Percentiles rank a stretch among this genome's conserved stretches.
phyloP scores from a whole-genome alignment of 225 moss, liverwort and hornwort genomes.

The Pseudoscleropodium purum region DNA sequence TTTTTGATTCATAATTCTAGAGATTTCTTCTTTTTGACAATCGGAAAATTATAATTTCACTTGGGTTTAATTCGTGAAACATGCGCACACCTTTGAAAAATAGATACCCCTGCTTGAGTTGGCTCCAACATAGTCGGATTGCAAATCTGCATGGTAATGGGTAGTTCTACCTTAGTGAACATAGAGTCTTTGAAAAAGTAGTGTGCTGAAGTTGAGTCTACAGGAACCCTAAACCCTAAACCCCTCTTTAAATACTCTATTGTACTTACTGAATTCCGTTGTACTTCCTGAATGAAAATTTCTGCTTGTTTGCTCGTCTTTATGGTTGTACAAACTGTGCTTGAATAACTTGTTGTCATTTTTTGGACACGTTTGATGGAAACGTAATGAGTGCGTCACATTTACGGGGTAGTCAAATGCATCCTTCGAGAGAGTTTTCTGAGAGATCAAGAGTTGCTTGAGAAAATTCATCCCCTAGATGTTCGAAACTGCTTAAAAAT shows the following conservation, averaged over 20 bases:
- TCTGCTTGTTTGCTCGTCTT: background rate
- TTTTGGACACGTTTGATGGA: background rate
- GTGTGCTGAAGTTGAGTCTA: background rate
- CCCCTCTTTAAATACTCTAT: background rate
- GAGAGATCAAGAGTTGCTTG: background rate
- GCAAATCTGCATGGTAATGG: too few relatives aligned
- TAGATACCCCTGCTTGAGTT: too few relatives aligned
- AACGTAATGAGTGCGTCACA: background rate
- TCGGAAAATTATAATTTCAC: too few relatives aligned
- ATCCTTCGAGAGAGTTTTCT: background rate
- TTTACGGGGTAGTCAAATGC: background rate
- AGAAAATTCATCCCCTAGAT: background rate
- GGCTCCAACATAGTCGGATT: too few relatives aligned
- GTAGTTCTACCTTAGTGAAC: too few relatives aligned
- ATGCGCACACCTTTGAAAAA: too few relatives aligned
- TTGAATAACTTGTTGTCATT: background rate
- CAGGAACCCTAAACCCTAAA: background rate
- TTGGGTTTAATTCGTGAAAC: too few relatives aligned
- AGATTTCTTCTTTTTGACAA: background rate
- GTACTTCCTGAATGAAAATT: background rate
- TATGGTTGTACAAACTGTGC: background rate
- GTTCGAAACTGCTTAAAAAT: background rate
- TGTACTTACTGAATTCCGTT: background rate
- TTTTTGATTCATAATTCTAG: background rate
- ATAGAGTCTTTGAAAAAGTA: background rate